These are phyloP conservation scores for Linum tenue DNA, from an alignment of 345 rosid genomes.

Conservation along the genomic window DNA sequence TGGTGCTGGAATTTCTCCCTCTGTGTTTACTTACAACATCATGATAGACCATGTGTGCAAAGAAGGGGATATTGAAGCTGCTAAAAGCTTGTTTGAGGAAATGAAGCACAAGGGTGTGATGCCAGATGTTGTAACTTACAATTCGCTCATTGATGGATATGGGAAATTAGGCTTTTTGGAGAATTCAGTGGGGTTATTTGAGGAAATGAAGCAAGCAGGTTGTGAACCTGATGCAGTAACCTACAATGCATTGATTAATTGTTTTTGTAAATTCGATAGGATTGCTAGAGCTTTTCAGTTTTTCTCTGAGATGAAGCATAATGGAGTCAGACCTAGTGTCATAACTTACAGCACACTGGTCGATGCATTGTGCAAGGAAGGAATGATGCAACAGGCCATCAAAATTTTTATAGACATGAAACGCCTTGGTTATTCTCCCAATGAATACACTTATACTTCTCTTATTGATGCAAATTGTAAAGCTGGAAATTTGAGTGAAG, in stretches of 20 bases:
- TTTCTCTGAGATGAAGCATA: slow-evolving; percentile 42
- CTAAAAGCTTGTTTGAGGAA: slow-evolving; percentile 38
- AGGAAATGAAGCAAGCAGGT: slow-evolving; percentile 48
- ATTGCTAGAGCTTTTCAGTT: slow-evolving; percentile 40
- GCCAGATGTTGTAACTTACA: slow-evolving; percentile 65
- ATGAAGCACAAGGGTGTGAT: slow-evolving; percentile 45
- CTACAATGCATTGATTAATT: slow-evolving; percentile 51
- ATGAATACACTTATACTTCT: slow-evolving; percentile 60
- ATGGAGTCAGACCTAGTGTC: slow-evolving; percentile 48
- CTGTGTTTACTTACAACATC: slow-evolving; percentile 55
- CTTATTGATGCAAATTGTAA: slow-evolving; percentile 64
- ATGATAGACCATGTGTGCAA: slow-evolving; percentile 59
- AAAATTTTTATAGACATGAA: slow-evolving; percentile 63
- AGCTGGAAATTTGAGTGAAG: slow-evolving; percentile 38
- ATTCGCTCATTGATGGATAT: slow-evolving; percentile 57
- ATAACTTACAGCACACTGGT: slow-evolving; percentile 57
- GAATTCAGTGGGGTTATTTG: slow-evolving; percentile 30
- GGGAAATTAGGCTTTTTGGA: slow-evolving; percentile 52
- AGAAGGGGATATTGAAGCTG: slow-evolving; percentile 47
- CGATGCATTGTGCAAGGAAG: slow-evolving; percentile 63
- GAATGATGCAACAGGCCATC: slow-evolving; percentile 52
- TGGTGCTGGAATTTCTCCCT: slow-evolving; percentile 37
- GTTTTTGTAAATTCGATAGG: slow-evolving; percentile 42
- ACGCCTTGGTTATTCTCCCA: slow-evolving; percentile 49
- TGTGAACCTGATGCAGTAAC: slow-evolving; percentile 54